Base-by-base conservation (phyloP, 1,284 basidiomycete species). In the Melanopsichium pennsylvanicum region DNA sequence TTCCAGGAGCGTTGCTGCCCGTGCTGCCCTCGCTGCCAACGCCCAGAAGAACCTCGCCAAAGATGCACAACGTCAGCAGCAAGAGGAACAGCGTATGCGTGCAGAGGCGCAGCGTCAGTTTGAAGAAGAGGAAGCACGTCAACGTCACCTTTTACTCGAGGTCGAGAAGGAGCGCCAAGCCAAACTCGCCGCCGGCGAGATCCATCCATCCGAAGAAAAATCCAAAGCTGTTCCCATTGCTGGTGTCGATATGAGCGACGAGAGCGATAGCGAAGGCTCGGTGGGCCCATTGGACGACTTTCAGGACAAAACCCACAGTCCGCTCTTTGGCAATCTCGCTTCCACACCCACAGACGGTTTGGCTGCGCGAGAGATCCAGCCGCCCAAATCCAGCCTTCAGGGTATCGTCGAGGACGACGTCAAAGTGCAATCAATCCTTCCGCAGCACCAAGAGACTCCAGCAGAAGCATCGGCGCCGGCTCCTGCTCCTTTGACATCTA, bases 181-280 rank as follows among this genome's bases (percentile, higher is more conserved):
- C 11, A 61, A 66, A 25, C 18, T 70, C 15, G 73, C 70, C 5
- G 58, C 72, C 16, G 74, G 74, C 29, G 41, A 61, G 23, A 23
- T 76, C 13, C 38, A 66, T 33, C 51, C 32, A 5, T 26, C 31
- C 13, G 57, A 61, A 13, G 63, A 71, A 15, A 61, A 61, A 31
- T 33, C 66, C 16, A 76, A 73, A 40, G 43, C 58, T 8, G 70
- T 70, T n/a, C 73, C 77, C 19, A 70, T 79, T 38, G 70, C 68
- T 12, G 72, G 73, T 38, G 63, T 80, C 26, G 76, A 78, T 22
- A 76, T 78, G 73, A 75, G 74, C 56, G 78, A 79, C 56, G 78
- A 77, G 52, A 75, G 74, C 47, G 78, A 78, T 46, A 71, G 70
- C 41, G 76, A 77, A 39, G 75, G 63, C 12, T 72, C 66, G 19